A percentile compares a stretch with the other conserved stretches of the same genome.
Conservation (phyloP, 2,329 filamentous ascomycete genomes). For the Fusarium albosuccineum region DNA sequence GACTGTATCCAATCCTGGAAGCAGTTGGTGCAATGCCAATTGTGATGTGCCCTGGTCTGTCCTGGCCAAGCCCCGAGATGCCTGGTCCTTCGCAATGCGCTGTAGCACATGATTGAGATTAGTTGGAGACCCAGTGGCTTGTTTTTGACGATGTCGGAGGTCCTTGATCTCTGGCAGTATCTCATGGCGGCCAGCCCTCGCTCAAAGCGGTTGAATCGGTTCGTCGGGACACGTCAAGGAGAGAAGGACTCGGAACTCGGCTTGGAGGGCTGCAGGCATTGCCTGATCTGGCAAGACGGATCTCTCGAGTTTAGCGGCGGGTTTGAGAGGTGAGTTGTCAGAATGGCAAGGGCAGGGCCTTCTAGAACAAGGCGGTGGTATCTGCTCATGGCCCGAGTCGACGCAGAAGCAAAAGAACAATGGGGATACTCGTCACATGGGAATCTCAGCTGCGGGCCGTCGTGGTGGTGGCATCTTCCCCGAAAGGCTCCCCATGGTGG, state of each 20-base stretch:
- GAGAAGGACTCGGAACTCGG: not conserved
- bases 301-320: not conserved
- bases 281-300: not conserved
- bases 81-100: no score
- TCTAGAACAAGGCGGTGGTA: not conserved
- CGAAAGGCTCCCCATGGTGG: slow-evolving; percentile 27
- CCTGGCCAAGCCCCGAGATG: no score
- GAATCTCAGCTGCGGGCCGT: no score
- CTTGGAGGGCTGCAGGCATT: not conserved
- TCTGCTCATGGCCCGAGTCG: no score
- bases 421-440: not conserved
- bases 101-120: no score
- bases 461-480: slow-evolving; percentile 2
- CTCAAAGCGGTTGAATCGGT: not conserved
- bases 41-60: no score
- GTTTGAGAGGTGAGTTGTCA: not conserved
- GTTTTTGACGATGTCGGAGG: not conserved
- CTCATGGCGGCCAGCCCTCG: no score
- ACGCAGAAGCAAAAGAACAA: not conserved
- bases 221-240: not conserved
- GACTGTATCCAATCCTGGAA: no score
- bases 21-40: no score
- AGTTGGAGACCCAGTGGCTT: no score
- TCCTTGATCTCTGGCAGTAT: no score
- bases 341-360: not conserved